Evolutionary conservation across 495 filamentous ascomycete genomes (phyloP).

Genomic region (Geoglossum glabrum): DNA sequence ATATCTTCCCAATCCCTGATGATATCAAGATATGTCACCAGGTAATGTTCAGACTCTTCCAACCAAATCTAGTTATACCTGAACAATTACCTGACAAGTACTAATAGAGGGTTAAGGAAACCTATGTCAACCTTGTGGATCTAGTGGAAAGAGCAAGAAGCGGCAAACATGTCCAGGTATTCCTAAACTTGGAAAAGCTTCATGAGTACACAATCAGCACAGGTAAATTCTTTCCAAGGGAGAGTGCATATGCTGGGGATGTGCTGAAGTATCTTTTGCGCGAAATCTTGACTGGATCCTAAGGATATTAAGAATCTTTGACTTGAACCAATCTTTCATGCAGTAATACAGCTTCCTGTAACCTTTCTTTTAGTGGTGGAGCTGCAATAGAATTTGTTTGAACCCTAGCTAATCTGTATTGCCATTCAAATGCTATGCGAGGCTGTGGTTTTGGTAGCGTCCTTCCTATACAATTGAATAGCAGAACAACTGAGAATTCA

Average conservation of each 20-base stretch:
- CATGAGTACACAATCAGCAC: background rate
- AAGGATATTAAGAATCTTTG: background rate
- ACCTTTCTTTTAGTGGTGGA: no score
- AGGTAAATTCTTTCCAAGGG: background rate
- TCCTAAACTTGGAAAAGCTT: background rate
- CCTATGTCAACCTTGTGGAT: conserved; percentile 2
- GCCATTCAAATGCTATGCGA: no score
- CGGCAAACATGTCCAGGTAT: background rate
- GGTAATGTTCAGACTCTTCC: background rate
- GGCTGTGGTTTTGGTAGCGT: no score
- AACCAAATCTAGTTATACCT: background rate
- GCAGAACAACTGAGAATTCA: no score
- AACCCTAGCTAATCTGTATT: no score
- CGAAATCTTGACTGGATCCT: background rate
- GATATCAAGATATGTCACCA: background rate
- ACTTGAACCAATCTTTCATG: no score
- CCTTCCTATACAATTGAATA: no score
- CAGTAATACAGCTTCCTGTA: no score
- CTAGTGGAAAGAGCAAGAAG: background rate
- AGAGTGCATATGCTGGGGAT: background rate
- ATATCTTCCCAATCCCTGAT: background rate
- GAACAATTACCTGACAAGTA: background rate
- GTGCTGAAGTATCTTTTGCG: conserved; percentile 1
- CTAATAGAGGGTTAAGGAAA: background rate
- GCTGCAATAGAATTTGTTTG: no score